Percentiles rank a stretch among this genome's conserved stretches.
These are phyloP conservation scores for Rhazya stricta DNA, from an alignment of 257 asterid genomes.

Conservation along the genomic window DNA sequence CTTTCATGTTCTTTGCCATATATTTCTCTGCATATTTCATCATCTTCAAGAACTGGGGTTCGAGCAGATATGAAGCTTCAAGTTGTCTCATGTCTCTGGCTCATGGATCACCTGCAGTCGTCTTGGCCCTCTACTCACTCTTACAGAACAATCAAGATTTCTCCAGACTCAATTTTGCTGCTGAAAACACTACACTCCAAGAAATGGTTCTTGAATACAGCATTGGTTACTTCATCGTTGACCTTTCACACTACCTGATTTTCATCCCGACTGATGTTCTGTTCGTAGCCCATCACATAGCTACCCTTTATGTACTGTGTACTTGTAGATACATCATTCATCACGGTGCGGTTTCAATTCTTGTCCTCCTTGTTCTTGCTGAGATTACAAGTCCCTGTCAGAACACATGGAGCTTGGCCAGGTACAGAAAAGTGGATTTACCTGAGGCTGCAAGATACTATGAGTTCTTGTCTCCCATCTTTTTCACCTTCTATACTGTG, in stretches of 20 bases:
- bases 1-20: conserved; percentile 38
- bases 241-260: conserved; percentile 52
- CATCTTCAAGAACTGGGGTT: conserved; percentile 53
- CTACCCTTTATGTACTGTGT: conserved; percentile 60
- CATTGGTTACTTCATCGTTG: conserved; percentile 60
- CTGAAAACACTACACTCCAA: conserved; percentile 47
- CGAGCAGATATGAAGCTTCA: conserved; percentile 49
- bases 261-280: conserved; percentile 48
- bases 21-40: conserved; percentile 41
- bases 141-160: conserved; percentile 6
- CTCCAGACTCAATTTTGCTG: conserved; percentile 24
- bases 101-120: conserved; percentile 55
- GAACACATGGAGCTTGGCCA: conserved; percentile 70
- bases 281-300: conserved; percentile 66
- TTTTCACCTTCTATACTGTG: conserved; percentile 44
- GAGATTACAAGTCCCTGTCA: conserved; percentile 68
- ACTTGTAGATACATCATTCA: conserved; percentile 55
- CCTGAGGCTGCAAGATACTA: conserved; percentile 37
- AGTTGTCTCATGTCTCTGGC: conserved; percentile 64
- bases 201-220: conserved; percentile 57
- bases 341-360: conserved; percentile 54
- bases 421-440: conserved; percentile 39
- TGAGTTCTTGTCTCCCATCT: conserved; percentile 53
- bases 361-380: conserved; percentile 56
- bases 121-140: conserved; percentile 44